A percentile compares a stretch with the other conserved stretches of the same genome.
These are phyloP conservation scores for Agrocybe pediades DNA, from an alignment of 768 basidiomycete genomes.

Conservation along the genomic window DNA sequence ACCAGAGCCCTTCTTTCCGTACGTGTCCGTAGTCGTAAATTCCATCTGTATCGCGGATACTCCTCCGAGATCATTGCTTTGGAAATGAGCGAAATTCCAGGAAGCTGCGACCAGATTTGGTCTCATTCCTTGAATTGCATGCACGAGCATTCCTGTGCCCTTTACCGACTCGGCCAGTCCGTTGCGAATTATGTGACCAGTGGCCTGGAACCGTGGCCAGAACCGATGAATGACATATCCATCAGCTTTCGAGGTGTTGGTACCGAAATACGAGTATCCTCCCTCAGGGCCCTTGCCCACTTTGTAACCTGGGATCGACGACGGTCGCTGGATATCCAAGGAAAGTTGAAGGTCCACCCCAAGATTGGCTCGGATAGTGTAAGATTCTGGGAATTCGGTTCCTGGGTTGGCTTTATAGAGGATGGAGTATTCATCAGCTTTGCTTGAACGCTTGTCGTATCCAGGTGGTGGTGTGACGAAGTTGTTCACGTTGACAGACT, in stretches of 20 bases:
- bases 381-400: conserved; percentile 70
- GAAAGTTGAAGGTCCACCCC: conserved; percentile 80
- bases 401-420: conserved; percentile 59
- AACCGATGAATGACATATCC: conserved; percentile 91
- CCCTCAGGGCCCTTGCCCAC: conserved; percentile 86
- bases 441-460: conserved; percentile 84
- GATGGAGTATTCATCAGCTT: conserved; percentile 83
- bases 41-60: conserved; percentile 95
- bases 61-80: conserved; percentile 69
- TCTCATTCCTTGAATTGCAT: conserved; percentile 98
- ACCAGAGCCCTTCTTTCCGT: conserved; percentile 79
- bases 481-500: conserved; percentile 82
- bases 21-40: conserved; percentile 78
- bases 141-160: conserved; percentile 85
- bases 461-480: conserved; percentile 76
- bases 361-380: conserved; percentile 78
- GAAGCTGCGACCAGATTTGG: conserved; percentile 89
- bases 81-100: conserved; percentile 97
- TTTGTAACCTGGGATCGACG: conserved; percentile 84
- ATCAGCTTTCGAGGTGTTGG: conserved; percentile 66
- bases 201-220: conserved; percentile 71
- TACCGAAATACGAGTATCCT: conserved; percentile 87
- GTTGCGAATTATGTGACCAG: conserved; percentile 68
- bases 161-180: conserved; percentile 59
- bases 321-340: conserved; percentile 70